Base-by-base conservation (phyloP, 495 filamentous ascomycete genomes). In the Usnea hakonensis region DNA sequence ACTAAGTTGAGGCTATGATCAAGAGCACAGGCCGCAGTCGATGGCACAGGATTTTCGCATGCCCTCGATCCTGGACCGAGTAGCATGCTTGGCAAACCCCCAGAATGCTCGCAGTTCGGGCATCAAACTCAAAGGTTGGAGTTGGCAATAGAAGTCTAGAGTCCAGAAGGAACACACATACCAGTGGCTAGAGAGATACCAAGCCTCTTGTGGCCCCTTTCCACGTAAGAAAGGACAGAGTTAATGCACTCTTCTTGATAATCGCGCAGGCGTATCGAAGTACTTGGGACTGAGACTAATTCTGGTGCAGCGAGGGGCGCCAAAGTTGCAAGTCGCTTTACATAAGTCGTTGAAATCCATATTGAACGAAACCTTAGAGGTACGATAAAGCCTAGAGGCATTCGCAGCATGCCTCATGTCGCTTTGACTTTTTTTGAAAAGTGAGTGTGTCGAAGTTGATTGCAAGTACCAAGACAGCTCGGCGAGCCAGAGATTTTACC, bases 181-280 rank as follows among this genome's bases (percentile, higher is more conserved):
- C 48, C 94, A 7, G 94, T 97, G 13, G 94, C 94, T 52, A 99
- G 70, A 0, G 94, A 97, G 7, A 99, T 79, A 0, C 91, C 95
- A 10, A 97, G 74, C 13, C 94, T 83, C 64, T 87, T 88, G 67
- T 93, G 84, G 5, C 94, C 95, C 32, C 84, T 71, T 8, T 83
- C 72, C 3, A 97, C 68, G 58, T 91, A 81, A 3, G 78, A 72
- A 17, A 97, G 74, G 13, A 99, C 89, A 1, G 92, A 83, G 67
- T 92, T 85, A 60, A 99, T 95, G 71, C 91, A 91, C 77, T 92
- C 90, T 76, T 93, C 88, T 68, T 93, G 89, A 67, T 93, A 92
- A 61, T 85, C 73, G 57, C 90, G 86, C 40, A 94, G 81, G 55
- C 76, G 78, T 50, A 91, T 78, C 30, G 60, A 57, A 48, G 60